Percentiles rank a stretch among this genome's conserved stretches.
These are phyloP conservation scores for Mycosphaerella sp. DNA, from an alignment of 2,329 filamentous ascomycete genomes.

Conservation along the genomic window DNA sequence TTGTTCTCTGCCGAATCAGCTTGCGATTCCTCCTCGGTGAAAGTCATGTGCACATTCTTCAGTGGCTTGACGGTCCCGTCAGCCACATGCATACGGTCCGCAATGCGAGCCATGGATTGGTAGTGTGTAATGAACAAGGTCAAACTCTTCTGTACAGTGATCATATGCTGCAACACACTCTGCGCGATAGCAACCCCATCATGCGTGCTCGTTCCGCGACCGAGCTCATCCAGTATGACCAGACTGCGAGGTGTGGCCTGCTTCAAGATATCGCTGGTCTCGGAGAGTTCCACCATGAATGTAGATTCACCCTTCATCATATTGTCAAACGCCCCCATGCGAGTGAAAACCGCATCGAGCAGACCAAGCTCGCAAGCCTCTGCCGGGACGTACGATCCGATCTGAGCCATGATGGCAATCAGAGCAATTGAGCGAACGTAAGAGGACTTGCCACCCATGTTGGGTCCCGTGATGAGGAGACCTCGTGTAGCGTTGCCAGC, in stretches of 20 bases:
- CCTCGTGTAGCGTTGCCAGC: conserved; percentile 61
- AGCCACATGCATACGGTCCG: conserved; percentile 57
- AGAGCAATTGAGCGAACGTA: conserved; percentile 91
- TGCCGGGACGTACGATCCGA: conserved; percentile 90
- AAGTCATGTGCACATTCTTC: conserved; percentile 91
- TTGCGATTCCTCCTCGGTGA: conserved; percentile 56
- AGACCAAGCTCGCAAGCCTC: conserved; percentile 67
- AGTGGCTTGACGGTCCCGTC: conserved; percentile 45
- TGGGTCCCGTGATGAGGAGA: conserved; percentile 88
- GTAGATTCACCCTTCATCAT: conserved; percentile 91
- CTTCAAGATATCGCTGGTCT: conserved; percentile 86
- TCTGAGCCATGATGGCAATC: conserved; percentile 87
- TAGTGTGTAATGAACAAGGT: conserved; percentile 98
- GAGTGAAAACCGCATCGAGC: conserved; percentile 85
- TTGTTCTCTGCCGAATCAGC: conserved; percentile 54
- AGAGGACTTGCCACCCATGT: conserved; percentile 99
- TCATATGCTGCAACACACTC: conserved; percentile 79
- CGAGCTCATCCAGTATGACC: conserved; percentile 90
- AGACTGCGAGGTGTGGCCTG: conserved; percentile 77
- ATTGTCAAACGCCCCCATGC: conserved; percentile 94
- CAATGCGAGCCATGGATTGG: conserved; percentile 73
- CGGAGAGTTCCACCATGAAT: conserved; percentile 96
- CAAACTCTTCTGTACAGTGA: conserved; percentile 65
- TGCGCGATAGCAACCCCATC: conserved; percentile 95
- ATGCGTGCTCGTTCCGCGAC: conserved; percentile 87